A percentile compares a stretch with the other conserved stretches of the same genome.
These are phyloP conservation scores for Musa itinerans DNA, from an alignment of 176 grass and related monocot species.

Conservation along the genomic window DNA sequence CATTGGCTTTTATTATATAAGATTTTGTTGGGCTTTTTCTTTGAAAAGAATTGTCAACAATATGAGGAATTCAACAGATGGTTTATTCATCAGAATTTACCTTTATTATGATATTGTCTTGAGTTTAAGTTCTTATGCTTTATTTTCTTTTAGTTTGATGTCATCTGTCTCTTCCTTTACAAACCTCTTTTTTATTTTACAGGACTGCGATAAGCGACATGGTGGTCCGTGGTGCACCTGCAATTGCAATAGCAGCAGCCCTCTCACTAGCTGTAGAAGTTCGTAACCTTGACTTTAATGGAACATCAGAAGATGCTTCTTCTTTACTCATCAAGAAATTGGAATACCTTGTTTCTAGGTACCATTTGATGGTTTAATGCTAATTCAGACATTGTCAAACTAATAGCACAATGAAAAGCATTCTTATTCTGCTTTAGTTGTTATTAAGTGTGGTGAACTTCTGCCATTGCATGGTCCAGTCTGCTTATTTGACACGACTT, in stretches of 20 bases:
- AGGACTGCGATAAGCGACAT: conserved; percentile 85
- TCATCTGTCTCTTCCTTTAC: neutral
- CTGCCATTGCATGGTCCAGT: neutral
- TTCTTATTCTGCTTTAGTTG: neutral
- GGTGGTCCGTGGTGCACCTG: conserved; percentile 89
- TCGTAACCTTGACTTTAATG: conserved; percentile 41
- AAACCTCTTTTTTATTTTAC: conserved; percentile 5
- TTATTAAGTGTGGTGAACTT: conserved; percentile 1
- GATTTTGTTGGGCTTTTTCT: neutral
- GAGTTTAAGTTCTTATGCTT: neutral
- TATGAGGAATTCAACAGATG: neutral
- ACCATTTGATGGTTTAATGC: conserved; percentile 19
- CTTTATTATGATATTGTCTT: neutral
- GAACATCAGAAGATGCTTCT: conserved; percentile 56
- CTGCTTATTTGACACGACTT: neutral
- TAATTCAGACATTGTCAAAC: neutral
- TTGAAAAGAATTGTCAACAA: neutral
- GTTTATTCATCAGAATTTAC: neutral
- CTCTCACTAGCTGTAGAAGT: conserved; percentile 66
- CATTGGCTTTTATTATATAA: neutral
- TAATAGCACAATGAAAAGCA: neutral
- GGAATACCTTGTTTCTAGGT: conserved; percentile 93
- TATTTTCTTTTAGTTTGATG: neutral
- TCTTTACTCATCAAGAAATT: conserved; percentile 65
- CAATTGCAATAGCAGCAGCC: conserved; percentile 87